Evolutionary conservation across 805 yeast genomes (phyloP).

Genomic region (Candida argentea): DNA sequence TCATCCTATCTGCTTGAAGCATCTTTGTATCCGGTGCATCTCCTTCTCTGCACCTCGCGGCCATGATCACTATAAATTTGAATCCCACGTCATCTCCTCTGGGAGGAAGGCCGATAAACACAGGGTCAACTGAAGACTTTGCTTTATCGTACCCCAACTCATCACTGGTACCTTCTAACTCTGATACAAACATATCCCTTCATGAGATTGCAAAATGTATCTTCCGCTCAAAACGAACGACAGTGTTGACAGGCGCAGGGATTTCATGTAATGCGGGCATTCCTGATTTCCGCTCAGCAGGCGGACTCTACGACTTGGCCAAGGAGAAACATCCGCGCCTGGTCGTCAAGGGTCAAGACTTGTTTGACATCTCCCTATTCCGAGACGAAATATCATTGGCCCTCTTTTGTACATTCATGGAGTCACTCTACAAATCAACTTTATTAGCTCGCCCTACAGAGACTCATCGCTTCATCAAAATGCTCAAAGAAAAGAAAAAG

Average conservation of each 20-base stretch:
- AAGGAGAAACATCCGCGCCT: slow-evolving; percentile 51
- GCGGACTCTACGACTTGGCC: slow-evolving; percentile 73
- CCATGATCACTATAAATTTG: no score
- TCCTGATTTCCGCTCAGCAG: slow-evolving; percentile 83
- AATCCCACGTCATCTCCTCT: no score
- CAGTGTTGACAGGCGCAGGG: slow-evolving; percentile 89
- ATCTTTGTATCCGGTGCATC: no score
- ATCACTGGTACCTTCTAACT: no score
- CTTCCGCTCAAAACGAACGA: slow-evolving; percentile 46
- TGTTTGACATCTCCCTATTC: slow-evolving; percentile 81
- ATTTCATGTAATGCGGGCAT: slow-evolving; percentile 95
- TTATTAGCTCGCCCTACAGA: slow-evolving; percentile 66
- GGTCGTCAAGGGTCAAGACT: slow-evolving; percentile 75
- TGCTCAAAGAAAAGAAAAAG: slow-evolving; percentile 50
- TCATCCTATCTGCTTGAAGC: no score
- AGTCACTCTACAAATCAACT: slow-evolving; percentile 57
- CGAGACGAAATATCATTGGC: slow-evolving; percentile 53
- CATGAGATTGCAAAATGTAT: slow-evolving; percentile 32
- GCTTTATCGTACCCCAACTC: no score
- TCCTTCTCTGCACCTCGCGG: no score
- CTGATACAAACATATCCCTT: slow-evolving; percentile 18
- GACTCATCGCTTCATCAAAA: slow-evolving; percentile 68
- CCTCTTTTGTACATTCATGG: slow-evolving; percentile 86
- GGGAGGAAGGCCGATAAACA: no score
- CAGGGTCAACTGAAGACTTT: no score